Evolutionary conservation across 179 eudicot species (phyloP).

Genomic region (Beta lomatogona): DNA sequence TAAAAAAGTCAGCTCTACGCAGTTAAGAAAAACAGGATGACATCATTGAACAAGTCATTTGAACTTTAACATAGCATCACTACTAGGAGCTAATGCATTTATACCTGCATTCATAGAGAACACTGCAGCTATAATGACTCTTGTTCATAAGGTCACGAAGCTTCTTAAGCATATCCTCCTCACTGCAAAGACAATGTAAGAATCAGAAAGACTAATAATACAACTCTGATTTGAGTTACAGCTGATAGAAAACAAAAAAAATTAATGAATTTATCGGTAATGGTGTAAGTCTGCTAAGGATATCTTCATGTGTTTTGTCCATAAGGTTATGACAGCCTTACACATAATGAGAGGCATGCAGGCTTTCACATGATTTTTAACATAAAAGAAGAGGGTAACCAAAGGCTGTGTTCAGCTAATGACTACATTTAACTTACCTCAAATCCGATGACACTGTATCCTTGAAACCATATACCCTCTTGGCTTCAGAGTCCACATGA

Average conservation of each 20-base stretch:
- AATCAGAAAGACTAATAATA: neutral
- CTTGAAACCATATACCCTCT: slow-evolving; percentile 94
- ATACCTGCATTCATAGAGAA: slow-evolving; percentile 96
- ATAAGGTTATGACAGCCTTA: no score
- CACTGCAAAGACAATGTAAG: slow-evolving; percentile 55
- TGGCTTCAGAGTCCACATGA: slow-evolving; percentile 96
- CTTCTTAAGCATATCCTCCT: slow-evolving; percentile 82
- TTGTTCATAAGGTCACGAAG: slow-evolving; percentile 97
- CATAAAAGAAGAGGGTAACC: no score
- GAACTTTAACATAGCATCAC: neutral
- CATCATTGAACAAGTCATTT: neutral
- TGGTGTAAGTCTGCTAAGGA: no score
- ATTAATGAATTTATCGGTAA: no score
- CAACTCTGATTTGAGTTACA: neutral
- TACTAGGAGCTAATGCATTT: neutral
- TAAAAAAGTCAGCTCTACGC: no score
- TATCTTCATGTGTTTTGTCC: no score
- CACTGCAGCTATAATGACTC: slow-evolving; percentile 97
- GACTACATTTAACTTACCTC: slow-evolving; percentile 46
- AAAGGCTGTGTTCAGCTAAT: neutral
- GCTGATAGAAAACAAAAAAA: neutral
- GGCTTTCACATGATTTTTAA: neutral
- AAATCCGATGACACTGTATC: slow-evolving; percentile 75
- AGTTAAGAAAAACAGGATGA: no score
- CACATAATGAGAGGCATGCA: neutral